These are phyloP conservation scores for Puccinia coronata DNA, from an alignment of 1,284 basidiomycete species.

Conservation along the genomic window DNA sequence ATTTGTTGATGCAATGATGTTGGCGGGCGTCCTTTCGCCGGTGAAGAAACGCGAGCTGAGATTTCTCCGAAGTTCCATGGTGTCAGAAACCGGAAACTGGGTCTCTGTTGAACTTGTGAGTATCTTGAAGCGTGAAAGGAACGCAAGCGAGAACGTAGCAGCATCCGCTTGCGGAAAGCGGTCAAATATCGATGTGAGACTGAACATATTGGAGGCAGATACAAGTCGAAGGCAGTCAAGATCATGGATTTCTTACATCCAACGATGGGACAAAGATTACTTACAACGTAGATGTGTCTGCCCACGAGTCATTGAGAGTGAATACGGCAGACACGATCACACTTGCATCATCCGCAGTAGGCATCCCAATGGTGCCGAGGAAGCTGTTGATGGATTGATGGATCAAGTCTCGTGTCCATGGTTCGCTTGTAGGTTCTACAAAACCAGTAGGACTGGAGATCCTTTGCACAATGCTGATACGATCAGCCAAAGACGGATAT, in stretches of 20 bases:
- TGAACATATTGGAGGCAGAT: not conserved
- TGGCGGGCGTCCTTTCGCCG: not conserved
- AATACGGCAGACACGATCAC: not conserved
- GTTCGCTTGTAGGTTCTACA: not conserved
- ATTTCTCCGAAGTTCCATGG: not conserved
- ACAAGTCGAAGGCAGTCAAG: not conserved
- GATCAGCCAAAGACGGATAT: not conserved
- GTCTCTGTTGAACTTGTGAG: not conserved
- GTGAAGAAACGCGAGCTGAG: not conserved
- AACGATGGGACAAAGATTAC: not conserved
- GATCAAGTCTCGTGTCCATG: not conserved
- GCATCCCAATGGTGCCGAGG: not conserved
- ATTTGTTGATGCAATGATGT: not conserved
- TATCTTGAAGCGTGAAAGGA: not conserved
- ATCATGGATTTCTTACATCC: not conserved
- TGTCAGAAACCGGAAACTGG: not conserved
- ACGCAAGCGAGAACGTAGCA: not conserved
- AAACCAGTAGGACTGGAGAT: not conserved
- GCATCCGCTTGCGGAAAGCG: not conserved
- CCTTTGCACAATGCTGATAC: not conserved
- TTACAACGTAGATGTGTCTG: not conserved
- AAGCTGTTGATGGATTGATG: not conserved
- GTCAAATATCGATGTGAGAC: not conserved
- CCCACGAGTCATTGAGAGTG: not conserved
- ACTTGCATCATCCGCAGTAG: not conserved